Conservation (phyloP, 139 green algal species). For the Chlorella sp. region DNA sequence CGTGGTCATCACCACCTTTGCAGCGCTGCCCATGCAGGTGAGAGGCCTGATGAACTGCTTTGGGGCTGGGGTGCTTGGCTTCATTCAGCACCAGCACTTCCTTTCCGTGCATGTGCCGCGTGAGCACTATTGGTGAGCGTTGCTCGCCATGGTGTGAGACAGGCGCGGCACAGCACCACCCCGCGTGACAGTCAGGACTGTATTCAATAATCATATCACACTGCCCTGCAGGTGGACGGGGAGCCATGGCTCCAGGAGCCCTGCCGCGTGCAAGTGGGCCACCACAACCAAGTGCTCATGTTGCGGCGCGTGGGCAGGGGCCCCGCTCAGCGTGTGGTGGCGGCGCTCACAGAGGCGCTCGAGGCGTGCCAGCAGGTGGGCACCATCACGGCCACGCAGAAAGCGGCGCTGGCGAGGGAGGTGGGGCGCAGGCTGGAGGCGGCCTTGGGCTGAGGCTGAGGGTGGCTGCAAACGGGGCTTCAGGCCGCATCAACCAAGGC, state of each 20-base stretch:
- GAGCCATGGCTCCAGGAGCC: not conserved
- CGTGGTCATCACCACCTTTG: conserved; percentile 26
- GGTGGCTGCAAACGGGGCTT: too few relatives aligned
- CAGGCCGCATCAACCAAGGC: too few relatives aligned
- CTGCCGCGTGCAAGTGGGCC: not conserved
- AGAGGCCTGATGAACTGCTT: not conserved
- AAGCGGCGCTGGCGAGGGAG: not conserved
- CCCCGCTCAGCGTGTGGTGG: not conserved
- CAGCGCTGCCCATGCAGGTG: conserved; percentile 58
- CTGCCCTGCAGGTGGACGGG: not conserved
- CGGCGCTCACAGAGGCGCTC: not conserved
- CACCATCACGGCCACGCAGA: not conserved
- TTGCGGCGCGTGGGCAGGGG: not conserved
- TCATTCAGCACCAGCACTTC: not conserved
- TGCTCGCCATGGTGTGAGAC: not conserved
- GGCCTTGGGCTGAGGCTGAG: not conserved
- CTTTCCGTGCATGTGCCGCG: not conserved
- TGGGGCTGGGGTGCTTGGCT: not conserved
- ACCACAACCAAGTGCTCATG: not conserved
- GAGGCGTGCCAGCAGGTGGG: not conserved
- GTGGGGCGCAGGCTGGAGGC: not conserved
- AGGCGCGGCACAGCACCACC: not conserved
- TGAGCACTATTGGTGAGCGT: not conserved
- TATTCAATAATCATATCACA: too few relatives aligned
- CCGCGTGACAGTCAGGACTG: not conserved